Evolutionary conservation across 352 stramenopile genomes (phyloP).

Genomic region (Vaucheria bursata): DNA sequence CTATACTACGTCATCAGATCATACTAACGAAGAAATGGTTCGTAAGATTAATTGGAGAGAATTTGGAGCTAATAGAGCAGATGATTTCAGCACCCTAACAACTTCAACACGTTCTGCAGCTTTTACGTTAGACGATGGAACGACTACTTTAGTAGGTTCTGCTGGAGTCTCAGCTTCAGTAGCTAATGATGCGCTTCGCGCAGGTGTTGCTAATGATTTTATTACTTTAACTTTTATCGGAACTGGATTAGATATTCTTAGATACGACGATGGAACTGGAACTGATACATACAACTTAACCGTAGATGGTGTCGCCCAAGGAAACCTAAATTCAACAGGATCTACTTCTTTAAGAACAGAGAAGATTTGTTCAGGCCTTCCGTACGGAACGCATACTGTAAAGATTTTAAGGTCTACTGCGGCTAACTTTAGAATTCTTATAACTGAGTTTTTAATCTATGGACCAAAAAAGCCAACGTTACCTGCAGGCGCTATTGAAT

Average conservation of each 20-base stretch:
- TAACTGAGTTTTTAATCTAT: constrained; percentile 2
- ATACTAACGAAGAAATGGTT: background rate
- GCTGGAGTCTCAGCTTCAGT: background rate
- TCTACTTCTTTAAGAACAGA: background rate
- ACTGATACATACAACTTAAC: background rate
- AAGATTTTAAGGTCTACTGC: background rate
- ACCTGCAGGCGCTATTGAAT: background rate
- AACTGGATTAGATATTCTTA: background rate
- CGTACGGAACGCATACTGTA: background rate
- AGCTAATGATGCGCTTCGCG: background rate
- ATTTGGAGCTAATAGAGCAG: background rate
- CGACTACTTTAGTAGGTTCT: background rate
- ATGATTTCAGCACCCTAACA: background rate
- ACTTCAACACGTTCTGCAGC: background rate
- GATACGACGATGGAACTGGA: background rate
- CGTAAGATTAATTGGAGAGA: background rate
- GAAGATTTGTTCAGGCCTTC: background rate
- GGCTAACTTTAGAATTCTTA: background rate
- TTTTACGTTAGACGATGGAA: constrained; percentile 1
- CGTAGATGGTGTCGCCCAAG: background rate
- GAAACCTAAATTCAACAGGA: background rate
- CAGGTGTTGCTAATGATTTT: background rate
- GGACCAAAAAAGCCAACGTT: background rate
- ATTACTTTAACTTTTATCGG: background rate
- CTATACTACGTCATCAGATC: no score